Base-by-base conservation (phyloP, 2,329 filamentous ascomycete genomes). In the Fusarium veterinarium region DNA sequence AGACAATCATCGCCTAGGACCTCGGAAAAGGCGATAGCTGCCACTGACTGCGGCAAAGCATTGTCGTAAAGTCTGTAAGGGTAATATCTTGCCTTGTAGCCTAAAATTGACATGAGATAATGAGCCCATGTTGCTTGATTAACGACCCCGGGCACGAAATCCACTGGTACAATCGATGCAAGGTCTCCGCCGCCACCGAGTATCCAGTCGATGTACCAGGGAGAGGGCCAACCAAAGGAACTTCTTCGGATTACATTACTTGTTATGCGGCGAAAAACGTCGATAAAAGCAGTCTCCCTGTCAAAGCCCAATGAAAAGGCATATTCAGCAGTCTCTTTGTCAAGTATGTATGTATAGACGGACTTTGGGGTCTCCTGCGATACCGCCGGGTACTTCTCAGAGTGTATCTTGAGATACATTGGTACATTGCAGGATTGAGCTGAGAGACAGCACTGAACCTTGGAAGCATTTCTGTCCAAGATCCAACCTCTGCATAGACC, bases 341-440 rank as follows among this genome's bases (percentile, higher is more conserved):
- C 28, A 3, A 23, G 17, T 23, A 56, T 35, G n/a, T 25, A 33
- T 0, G 28, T 13, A 25, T 56, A 56, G 0, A 56, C 3, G 1
- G 53, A 45, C 8, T 3, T 31, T 2, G 13, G 4, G 1, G n/a
- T 25, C 6, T 33, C 2, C 33, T 28, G 7, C 23, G 1, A 53
- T 0, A 8, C 19, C 0, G 16, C 12, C n/a, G 12, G 9, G 1
- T 0, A 11, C 25, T 11, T 0, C 0, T 45, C 30, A 16, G 2
- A 11, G 16, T 12, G 17, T 3, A 28, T 30, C 23, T n/a, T n/a
- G 0, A 56, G 6, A 8, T 56, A 23, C 3, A 2, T 45, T 3
- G 53, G 53, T 13, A 56, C 30, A 25, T 0, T 0, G n/a, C 7
- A 56, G 5, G 17, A n/a, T 13, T 0, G 30, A 44, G 38, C 30